These are phyloP conservation scores for Camellia japonica DNA, from an alignment of 148 eudicot genomes.

Conservation along the genomic window DNA sequence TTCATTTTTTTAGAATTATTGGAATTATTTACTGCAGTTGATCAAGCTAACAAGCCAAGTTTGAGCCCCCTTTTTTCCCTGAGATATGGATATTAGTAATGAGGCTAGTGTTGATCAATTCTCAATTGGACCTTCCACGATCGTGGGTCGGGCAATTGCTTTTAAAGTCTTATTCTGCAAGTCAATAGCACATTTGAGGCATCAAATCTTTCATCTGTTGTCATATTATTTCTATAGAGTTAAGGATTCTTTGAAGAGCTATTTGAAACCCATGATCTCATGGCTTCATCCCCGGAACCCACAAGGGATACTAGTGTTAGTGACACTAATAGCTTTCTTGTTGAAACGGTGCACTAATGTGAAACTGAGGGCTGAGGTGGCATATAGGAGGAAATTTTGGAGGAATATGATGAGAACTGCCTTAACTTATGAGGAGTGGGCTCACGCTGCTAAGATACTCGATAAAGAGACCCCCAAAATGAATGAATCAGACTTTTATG, in stretches of 20 bases:
- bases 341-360: slow-evolving; percentile 81
- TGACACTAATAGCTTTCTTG: slow-evolving; percentile 67
- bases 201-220: slow-evolving; percentile 36
- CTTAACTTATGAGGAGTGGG: slow-evolving; percentile 85
- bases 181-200: slow-evolving; percentile 68
- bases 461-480: slow-evolving; percentile 45
- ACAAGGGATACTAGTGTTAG: slow-evolving; percentile 77
- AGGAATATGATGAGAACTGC: slow-evolving; percentile 91
- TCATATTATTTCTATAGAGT: slow-evolving; percentile 28
- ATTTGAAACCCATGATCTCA: slow-evolving; percentile 58
- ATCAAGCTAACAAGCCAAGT: too few species aligned
- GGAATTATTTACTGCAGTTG: not conserved
- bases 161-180: slow-evolving; percentile 77
- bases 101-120: slow-evolving; percentile 76
- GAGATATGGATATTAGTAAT: slow-evolving; percentile 76
- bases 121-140: slow-evolving; percentile 72
- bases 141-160: slow-evolving; percentile 84
- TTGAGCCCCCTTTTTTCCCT: not conserved
- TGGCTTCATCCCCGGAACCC: slow-evolving; percentile 95
- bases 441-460: slow-evolving; percentile 65
- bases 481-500: slow-evolving; percentile 77
- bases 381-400: slow-evolving; percentile 92
- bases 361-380: slow-evolving; percentile 72
- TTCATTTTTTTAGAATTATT: not conserved
- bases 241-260: slow-evolving; percentile 25